phyloP scores from a whole-genome alignment of 345 rosid species.

The Microthlaspi erraticum region DNA sequence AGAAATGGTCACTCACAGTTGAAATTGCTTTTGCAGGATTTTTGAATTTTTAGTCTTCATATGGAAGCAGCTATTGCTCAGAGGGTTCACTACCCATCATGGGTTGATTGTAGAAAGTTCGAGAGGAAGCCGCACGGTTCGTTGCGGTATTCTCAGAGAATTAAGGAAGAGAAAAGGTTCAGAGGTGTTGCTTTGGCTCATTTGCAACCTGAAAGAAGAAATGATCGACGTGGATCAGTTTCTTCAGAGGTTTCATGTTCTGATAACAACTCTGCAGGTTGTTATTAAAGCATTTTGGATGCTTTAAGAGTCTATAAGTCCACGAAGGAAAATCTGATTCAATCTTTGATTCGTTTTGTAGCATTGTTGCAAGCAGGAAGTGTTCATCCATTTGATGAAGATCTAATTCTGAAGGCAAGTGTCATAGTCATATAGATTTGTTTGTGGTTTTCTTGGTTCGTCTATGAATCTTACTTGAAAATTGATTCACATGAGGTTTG shows the following conservation, averaged over 20 bases:
- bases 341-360: conserved; percentile 44
- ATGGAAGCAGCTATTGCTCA: conserved; percentile 69
- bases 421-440: neutral
- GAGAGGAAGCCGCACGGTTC: conserved; percentile 42
- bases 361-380: conserved; percentile 63
- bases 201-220: conserved; percentile 42
- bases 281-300: neutral
- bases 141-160: conserved; percentile 44
- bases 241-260: conserved; percentile 54
- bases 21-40: conserved; percentile 16
- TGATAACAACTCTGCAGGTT: conserved; percentile 65
- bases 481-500: conserved; percentile 42
- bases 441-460: conserved; percentile 33
- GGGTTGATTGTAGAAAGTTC: conserved; percentile 49
- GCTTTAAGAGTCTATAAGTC: neutral
- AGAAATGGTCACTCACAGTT: neutral
- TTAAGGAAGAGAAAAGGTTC: conserved; percentile 44
- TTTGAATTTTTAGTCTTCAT: conserved; percentile 17
- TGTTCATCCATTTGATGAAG: conserved; percentile 52
- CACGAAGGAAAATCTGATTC: conserved; percentile 10
- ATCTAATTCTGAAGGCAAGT: conserved; percentile 66
- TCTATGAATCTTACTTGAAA: conserved; percentile 14
- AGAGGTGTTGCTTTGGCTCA: conserved; percentile 52
- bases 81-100: conserved; percentile 52
- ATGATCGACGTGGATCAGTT: conserved; percentile 25